Conservation (phyloP, 2,329 filamentous ascomycete genomes). For the Paraphoma sp. region DNA sequence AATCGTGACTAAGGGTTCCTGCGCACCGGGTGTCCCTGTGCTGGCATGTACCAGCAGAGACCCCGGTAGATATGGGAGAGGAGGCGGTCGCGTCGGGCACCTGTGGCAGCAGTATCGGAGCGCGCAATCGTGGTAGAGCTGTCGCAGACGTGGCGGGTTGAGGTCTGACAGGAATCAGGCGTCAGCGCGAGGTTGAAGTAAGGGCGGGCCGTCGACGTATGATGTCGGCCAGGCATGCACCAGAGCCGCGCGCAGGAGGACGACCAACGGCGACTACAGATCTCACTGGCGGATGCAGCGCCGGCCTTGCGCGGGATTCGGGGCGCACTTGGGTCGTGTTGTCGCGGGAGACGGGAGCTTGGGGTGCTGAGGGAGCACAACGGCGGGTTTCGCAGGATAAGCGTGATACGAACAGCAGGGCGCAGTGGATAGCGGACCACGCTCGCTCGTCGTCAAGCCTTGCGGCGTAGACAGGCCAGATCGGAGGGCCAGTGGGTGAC, state of each 20-base stretch:
- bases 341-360: slow-evolving; percentile 12
- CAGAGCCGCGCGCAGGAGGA: slow-evolving; percentile 12
- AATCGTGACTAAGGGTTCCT: slow-evolving; percentile 9
- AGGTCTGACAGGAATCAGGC: slow-evolving; percentile 5
- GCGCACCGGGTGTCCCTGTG: slow-evolving; percentile 25
- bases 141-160: slow-evolving; percentile 14
- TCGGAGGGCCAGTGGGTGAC: background rate
- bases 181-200: slow-evolving; percentile 16
- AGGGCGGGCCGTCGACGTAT: slow-evolving; percentile 12
- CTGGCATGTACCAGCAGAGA: slow-evolving; percentile 39
- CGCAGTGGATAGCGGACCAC: slow-evolving; percentile 12
- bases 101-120: slow-evolving; percentile 12
- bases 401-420: slow-evolving; percentile 19
- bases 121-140: slow-evolving; percentile 13
- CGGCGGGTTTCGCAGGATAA: slow-evolving; percentile 16
- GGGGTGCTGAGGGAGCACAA: slow-evolving; percentile 10
- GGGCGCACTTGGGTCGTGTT: slow-evolving; percentile 8
- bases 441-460: slow-evolving; percentile 13
- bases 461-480: background rate
- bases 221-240: slow-evolving; percentile 6
- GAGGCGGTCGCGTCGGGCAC: slow-evolving; percentile 6
- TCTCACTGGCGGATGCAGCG: background rate
- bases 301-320: slow-evolving; percentile 11
- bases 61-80: slow-evolving; percentile 22
- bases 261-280: background rate